Evolutionary conservation across 108 stramenopile genomes (phyloP).

Genomic region (Nitzschia palea): DNA sequence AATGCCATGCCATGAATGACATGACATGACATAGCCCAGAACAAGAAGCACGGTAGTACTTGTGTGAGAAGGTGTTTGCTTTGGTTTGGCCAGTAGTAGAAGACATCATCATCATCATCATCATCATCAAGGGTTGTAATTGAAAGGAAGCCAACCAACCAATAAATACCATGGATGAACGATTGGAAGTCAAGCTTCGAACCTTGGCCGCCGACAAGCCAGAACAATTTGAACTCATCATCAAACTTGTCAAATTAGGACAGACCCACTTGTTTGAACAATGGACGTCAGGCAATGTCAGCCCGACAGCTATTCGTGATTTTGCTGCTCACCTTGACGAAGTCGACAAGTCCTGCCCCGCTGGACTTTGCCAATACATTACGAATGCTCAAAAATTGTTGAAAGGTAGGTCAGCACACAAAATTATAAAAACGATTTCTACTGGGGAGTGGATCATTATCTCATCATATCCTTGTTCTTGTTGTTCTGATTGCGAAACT

Average conservation of each 20-base stretch:
- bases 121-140: no score
- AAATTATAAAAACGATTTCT: background rate
- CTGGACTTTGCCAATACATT: slow-evolving; percentile 65
- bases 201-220: background rate
- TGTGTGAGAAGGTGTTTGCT: no score
- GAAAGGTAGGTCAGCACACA: slow-evolving; percentile 19
- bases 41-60: no score
- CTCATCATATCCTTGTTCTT: background rate
- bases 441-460: background rate
- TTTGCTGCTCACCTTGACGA: slow-evolving; percentile 58
- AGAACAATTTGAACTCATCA: slow-evolving; percentile 25
- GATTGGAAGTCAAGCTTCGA: background rate
- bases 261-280: slow-evolving; percentile 60
- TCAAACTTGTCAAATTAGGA: slow-evolving; percentile 38
- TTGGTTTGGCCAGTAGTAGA: no score
- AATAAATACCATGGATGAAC: no score
- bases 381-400: slow-evolving; percentile 61
- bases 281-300: slow-evolving; percentile 13
- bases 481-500: slow-evolving; percentile 24
- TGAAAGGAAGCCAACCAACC: no score
- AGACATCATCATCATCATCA: no score
- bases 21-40: no score
- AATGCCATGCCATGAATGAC: no score
- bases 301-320: slow-evolving; percentile 24
- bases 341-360: slow-evolving; percentile 63